Base-by-base conservation (phyloP, 306 rosid species). In the Prunus armeniaca region DNA sequence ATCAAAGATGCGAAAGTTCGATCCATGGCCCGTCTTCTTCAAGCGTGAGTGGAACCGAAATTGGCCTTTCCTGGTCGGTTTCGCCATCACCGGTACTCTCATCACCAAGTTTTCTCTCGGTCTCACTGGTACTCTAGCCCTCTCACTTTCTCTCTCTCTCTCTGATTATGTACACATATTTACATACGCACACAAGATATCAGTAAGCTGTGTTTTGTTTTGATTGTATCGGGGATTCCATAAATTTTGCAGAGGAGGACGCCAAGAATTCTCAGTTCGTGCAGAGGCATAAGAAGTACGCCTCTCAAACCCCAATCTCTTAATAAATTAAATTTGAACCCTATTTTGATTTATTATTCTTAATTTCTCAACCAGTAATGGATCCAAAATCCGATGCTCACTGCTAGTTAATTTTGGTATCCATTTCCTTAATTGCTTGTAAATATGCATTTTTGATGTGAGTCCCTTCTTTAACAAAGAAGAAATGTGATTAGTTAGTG, bases 51-150 rank as follows among this genome's bases (percentile, higher is more conserved):
- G 88, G 89, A 87, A 76, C 3, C 85, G 88, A 3, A 89, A 80
- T 57, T 87, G 89, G 93, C 91, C 93, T 18, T 89, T 89, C 81
- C 65, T 89, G 28, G 91, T 82, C 32, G 91, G 91, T 7, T 89
- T 89, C 77, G 91, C 87, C n/a, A 9, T 83, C 75, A 89, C 88
- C 17, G 91, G 89, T 64, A 0, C 88, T 50, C 0, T 87, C 6
- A 81, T 89, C 50, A 83, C 88, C 85, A 89, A 89, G 81, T 1
- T 87, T 1, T 81, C 89, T 27, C 88, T 85, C 14, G 85, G 84
- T 46, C 78, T 89, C 50, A 58, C 89, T 6, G 87, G 89, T 89
- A 83, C 41, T n/a, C 15, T 12, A 63, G 3, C 13, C 5, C 52
- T 34, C 52, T 1, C n/a, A n/a, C 19, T 62, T 38, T 62, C 1